These are phyloP conservation scores for Emergomyces orientalis DNA, from an alignment of 2,329 filamentous ascomycete species.

Conservation along the genomic window DNA sequence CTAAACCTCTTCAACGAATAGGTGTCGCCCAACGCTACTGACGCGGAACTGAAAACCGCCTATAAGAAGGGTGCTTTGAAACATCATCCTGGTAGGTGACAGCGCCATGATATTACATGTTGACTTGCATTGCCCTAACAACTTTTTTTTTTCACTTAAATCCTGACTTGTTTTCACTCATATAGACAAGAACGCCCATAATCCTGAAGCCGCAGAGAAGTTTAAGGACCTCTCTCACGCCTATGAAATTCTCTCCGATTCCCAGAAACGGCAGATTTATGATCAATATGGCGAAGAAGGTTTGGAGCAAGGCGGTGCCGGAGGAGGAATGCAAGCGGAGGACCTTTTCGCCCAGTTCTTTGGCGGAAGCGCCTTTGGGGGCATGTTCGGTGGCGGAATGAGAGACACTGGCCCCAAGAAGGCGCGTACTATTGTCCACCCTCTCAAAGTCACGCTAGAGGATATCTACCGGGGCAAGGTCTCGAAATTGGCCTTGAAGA, in stretches of 20 bases:
- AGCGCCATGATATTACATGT: not conserved
- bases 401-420: conserved; percentile 74
- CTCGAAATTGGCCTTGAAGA: conserved; percentile 93
- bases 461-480: conserved; percentile 98
- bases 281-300: conserved; percentile 98
- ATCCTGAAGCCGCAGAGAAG: conserved; percentile 87
- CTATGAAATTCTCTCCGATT: conserved; percentile 88
- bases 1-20: conserved; percentile 28
- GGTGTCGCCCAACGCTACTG: conserved; percentile 70
- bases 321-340: conserved; percentile 85
- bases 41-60: conserved; percentile 83
- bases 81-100: conserved; percentile 74
- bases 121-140: not conserved
- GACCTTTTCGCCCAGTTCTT: conserved; percentile 98
- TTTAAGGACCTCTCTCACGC: conserved; percentile 97
- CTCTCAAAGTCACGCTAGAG: conserved; percentile 95
- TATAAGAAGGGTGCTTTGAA: conserved; percentile 90
- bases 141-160: conserved; percentile 13
- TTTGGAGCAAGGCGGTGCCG: conserved; percentile 73
- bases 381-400: conserved; percentile 73
- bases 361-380: conserved; percentile 59
- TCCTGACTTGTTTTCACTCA: not conserved
- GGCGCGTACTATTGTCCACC: conserved; percentile 93
- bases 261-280: conserved; percentile 84
- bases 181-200: conserved; percentile 89